Conservation (phyloP, 2,329 filamentous ascomycete species). For the Microdochium trichocladiopsis region DNA sequence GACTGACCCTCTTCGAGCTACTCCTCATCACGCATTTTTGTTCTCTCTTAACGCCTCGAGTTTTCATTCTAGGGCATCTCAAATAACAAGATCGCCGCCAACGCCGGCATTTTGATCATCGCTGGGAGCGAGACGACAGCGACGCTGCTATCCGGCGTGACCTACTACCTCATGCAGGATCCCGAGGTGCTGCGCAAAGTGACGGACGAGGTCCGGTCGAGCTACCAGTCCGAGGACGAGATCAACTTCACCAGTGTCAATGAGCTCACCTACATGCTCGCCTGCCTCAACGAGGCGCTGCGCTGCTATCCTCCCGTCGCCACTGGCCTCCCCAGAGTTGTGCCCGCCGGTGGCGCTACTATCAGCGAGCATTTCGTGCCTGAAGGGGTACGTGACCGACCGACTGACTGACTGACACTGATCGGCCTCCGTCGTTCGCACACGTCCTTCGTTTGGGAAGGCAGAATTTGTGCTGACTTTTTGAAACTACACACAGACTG, state of each 20-base stretch:
- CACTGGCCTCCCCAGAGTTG: constrained; percentile 12
- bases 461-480: too few species aligned
- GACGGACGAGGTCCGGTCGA: constrained; percentile 27
- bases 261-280: constrained; percentile 30
- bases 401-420: constrained; percentile 9
- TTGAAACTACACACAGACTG: too few species aligned
- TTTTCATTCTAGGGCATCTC: constrained; percentile 6
- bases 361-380: constrained; percentile 17
- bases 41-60: background rate
- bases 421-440: too few species aligned
- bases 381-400: constrained; percentile 11
- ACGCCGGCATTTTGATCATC: constrained; percentile 26
- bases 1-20: background rate
- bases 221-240: constrained; percentile 27
- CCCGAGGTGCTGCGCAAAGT: constrained; percentile 23
- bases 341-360: constrained; percentile 15
- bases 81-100: constrained; percentile 11
- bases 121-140: constrained; percentile 46
- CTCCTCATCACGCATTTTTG: background rate
- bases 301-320: constrained; percentile 30
- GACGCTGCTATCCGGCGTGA: constrained; percentile 30
- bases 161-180: constrained; percentile 31
- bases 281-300: constrained; percentile 32
- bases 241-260: constrained; percentile 26
- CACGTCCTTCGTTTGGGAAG: too few species aligned